Percentiles rank a stretch among this genome's conserved stretches.
These are phyloP conservation scores for Aspergillus sclerotioniger DNA, from an alignment of 495 filamentous ascomycete species.

Conservation along the genomic window DNA sequence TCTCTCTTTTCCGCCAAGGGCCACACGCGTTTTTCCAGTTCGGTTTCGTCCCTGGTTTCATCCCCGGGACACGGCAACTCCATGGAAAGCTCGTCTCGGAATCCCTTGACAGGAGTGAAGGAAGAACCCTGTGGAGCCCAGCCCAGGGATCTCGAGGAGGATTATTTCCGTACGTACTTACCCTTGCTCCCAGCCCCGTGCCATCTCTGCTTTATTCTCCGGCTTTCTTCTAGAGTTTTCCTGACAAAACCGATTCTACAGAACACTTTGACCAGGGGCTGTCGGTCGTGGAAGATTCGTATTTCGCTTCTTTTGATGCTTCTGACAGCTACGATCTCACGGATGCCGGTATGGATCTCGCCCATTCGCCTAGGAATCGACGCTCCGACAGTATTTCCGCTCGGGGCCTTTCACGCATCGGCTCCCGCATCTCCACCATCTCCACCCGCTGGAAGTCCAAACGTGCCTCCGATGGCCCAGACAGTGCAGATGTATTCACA, in stretches of 20 bases:
- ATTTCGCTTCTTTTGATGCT: conserved; percentile 31
- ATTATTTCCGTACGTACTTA: conserved; percentile 43
- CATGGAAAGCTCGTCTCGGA: conserved; percentile 47
- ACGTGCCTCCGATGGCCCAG: conserved; percentile 46
- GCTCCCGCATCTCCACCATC: conserved; percentile 70
- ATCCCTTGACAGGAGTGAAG: conserved; percentile 51
- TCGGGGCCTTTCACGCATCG: conserved; percentile 63
- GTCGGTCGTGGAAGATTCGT: conserved; percentile 33
- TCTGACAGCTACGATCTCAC: conserved; percentile 60
- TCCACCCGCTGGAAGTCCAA: conserved; percentile 63
- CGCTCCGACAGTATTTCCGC: conserved; percentile 64
- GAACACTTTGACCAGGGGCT: conserved; percentile 40
- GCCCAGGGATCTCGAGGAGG: conserved; percentile 42
- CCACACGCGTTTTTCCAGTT: conserved; percentile 52
- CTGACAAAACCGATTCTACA: conserved; percentile 15
- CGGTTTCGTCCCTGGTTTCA: conserved; percentile 59
- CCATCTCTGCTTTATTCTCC: conserved; percentile 5
- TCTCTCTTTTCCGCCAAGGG: conserved; percentile 43
- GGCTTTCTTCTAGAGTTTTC: neutral
- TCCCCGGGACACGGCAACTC: conserved; percentile 50
- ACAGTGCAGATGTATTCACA: conserved; percentile 38
- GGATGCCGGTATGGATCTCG: conserved; percentile 59
- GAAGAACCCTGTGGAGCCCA: conserved; percentile 48
- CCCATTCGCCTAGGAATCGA: conserved; percentile 55
- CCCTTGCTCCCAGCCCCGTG: conserved; percentile 21